Evolutionary conservation across 257 asterid species (phyloP), one percentile per base, ranked within the genome.

Genomic region (Plantago elongata): DNA sequence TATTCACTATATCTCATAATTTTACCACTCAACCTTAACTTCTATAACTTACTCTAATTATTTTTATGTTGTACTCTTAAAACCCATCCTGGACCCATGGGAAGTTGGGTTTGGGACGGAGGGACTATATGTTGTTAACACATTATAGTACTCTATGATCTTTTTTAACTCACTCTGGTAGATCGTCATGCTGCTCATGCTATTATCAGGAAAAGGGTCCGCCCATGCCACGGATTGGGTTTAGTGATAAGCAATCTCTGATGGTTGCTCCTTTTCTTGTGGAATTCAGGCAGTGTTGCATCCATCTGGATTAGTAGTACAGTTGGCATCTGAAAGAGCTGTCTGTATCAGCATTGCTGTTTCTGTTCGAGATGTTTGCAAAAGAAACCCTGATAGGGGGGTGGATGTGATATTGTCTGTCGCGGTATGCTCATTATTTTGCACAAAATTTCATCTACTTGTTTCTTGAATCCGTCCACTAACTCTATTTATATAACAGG

Each of bases 331-430:
- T 63, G 86, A 87, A 61, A 79, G 77, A 68, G 82, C 68, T 62
- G 77, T 89, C 64, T 74, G 78, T 66, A 69, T 85, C 66, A 84
- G 97, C 61, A 83, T 87, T 77, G 99, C 99, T 61, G 83, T 81
- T 77, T 86, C 99, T 58, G 67, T 93, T 64, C 81, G 68, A 67
- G 95, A 89, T 76, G 87, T 93, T 74, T 93, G 99, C 87, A 81
- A 74, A 79, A 83, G 83, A 82, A 77, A 89, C 69, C 91, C 99
- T 73, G 99, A 93, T 72, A 84, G 94, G 81, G 99, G 99, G 58
- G 99, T 93, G 75, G 99, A 93, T 76, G 84, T 93, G 77, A 82
- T 93, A 73, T 78, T 89, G 74, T 82, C 97, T 70, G 84, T 89
- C 47, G 95, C 75, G 96, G 99, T 93, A 81, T 79, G 79, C 60